Evolutionary conservation across 2,329 filamentous ascomycete genomes (phyloP), one percentile per base, ranked within the genome.

Genomic region (Phialocephala sp.): DNA sequence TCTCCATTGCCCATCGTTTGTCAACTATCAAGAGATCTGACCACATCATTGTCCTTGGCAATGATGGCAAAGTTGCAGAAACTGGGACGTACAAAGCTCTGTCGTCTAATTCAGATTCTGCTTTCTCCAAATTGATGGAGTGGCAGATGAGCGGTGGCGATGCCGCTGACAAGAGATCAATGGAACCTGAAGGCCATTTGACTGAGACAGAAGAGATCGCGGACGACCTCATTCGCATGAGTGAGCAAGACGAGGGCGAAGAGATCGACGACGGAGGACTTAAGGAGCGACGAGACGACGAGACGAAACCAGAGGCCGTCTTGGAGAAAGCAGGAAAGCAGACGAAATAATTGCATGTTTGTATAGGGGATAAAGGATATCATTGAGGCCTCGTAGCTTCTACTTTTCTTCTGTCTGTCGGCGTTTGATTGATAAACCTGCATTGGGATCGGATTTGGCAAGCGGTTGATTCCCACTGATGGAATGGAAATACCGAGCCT

Each of bases 11-110:
- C 0, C 95, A 99, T 80, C 89, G 96, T 57, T 84, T 99, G 4
- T 97, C 92, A 1, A 99, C 95, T 0, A 99, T 99, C 80, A 97
- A 98, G 80, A 88, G 95, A 66, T 96, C 92, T 1, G 95, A 99
- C 76, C 90, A 89, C 69, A 97, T 99, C 76, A 95, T 99, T 72
- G 94, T 97, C 36, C 89, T 99, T 45, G 91, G 91, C 66, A 88
- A 85, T 64, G 90, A 97, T 74, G 96, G 95, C 68, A 90, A 86
- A 65, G 94, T 99, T 3, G 95, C 94, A 2, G 94, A 99, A 78
- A 91, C 91, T 69, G 95, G 95, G 64, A 91, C 90, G 65, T 99
- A 97, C 77, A 80, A 84, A 27, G 86, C 93, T 69, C 85, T 99
- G 24, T 91, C 89, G 60, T 83, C 85, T 5, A 87, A 92, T 66